A percentile compares a stretch with the other conserved stretches of the same genome.
Evolutionary conservation across 129 eudicot species (phyloP).

Genomic region (Flaveria brownii): DNA sequence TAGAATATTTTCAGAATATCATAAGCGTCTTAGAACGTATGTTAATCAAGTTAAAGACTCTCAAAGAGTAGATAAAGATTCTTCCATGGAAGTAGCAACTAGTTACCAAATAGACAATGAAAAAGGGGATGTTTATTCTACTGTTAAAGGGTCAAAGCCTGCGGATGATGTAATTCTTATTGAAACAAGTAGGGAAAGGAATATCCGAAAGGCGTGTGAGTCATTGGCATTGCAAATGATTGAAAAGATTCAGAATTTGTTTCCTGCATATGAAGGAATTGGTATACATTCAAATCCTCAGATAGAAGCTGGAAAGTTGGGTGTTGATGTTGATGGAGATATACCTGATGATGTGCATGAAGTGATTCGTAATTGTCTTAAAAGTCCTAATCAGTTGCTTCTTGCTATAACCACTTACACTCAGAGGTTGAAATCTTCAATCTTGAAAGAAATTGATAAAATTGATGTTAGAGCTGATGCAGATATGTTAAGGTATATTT

Average conservation of each 20-base stretch:
- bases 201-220: conserved; percentile 83
- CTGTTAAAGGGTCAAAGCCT: conserved; percentile 77
- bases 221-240: conserved; percentile 62
- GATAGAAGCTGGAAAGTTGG: conserved; percentile 71
- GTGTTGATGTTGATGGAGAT: conserved; percentile 73
- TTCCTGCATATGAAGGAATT: conserved; percentile 95
- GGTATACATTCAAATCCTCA: conserved; percentile 84
- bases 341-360: conserved; percentile 69
- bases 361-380: conserved; percentile 59
- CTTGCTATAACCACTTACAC: conserved; percentile 76
- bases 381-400: conserved; percentile 74
- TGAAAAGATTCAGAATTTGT: conserved; percentile 75
- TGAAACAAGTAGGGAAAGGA: conserved; percentile 76
- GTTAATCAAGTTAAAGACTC: conserved; percentile 86
- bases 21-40: conserved; percentile 72
- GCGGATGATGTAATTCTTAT: conserved; percentile 74
- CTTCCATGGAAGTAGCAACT: conserved; percentile 51
- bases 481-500: conserved; percentile 73
- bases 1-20: conserved; percentile 87
- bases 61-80: conserved; percentile 51
- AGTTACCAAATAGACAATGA: conserved; percentile 52
- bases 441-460: conserved; percentile 81
- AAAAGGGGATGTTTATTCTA: conserved; percentile 67
- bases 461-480: conserved; percentile 98
- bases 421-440: conserved; percentile 60